Conservation (phyloP, 768 basidiomycete species). For the Leccinellum luteum region DNA sequence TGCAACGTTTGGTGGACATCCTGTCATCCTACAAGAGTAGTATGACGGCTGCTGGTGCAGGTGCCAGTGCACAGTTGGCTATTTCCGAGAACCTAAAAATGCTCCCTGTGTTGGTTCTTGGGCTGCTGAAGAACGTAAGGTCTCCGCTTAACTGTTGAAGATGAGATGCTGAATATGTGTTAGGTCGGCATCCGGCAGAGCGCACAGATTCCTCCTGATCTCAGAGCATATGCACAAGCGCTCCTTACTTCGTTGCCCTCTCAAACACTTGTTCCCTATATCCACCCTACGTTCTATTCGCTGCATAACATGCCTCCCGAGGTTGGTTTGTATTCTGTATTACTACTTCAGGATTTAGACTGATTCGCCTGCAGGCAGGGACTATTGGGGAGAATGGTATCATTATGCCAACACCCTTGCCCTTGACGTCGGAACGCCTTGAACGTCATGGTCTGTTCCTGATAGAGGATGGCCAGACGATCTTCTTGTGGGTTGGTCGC, state of each 20-base stretch:
- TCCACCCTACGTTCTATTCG: constrained; percentile 94
- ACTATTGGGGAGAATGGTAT: constrained; percentile 88
- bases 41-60: constrained; percentile 91
- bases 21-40: constrained; percentile 89
- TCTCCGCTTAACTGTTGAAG: constrained; percentile 21
- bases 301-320: constrained; percentile 95
- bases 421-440: constrained; percentile 91
- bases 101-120: constrained; percentile 87
- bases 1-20: constrained; percentile 82
- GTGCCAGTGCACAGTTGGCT: constrained; percentile 91
- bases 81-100: constrained; percentile 93
- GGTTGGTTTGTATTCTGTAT: constrained; percentile 41
- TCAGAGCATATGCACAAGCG: constrained; percentile 92
- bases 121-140: constrained; percentile 86
- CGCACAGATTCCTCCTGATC: constrained; percentile 94
- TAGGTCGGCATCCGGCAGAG: constrained; percentile 95
- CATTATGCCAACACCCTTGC: constrained; percentile 82
- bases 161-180: constrained; percentile 1
- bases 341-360: background rate
- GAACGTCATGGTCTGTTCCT: constrained; percentile 95
- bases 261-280: constrained; percentile 87
- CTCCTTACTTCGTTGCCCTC: constrained; percentile 88
- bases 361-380: constrained; percentile 60
- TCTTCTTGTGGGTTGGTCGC: constrained; percentile 98
- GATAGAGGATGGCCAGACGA: constrained; percentile 96